Evolutionary conservation across 2,329 filamentous ascomycete species (phyloP).

Genomic region (Trichoderma gracile): DNA sequence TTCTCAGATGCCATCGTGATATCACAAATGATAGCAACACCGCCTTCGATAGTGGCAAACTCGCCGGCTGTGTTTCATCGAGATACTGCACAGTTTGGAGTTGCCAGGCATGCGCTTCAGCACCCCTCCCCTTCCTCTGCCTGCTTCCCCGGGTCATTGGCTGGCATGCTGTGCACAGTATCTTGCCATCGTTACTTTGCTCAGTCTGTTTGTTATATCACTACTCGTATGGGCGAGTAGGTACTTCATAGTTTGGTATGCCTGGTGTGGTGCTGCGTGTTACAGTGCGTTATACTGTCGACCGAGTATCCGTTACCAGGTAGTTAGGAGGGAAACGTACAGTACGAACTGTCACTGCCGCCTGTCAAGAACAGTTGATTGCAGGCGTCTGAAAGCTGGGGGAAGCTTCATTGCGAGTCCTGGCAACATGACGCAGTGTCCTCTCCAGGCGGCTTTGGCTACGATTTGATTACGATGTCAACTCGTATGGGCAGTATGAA

Average conservation of each 20-base stretch:
- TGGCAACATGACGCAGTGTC: neutral
- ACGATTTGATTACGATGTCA: neutral
- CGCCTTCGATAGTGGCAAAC: constrained; percentile 16
- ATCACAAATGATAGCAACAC: constrained; percentile 26
- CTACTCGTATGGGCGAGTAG: too few species aligned
- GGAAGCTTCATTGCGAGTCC: constrained; percentile 1
- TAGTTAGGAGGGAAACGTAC: constrained; percentile 3
- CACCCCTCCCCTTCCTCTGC: neutral
- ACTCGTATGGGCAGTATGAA: too few species aligned
- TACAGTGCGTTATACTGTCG: neutral
- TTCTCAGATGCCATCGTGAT: constrained; percentile 10
- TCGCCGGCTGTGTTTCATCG: constrained; percentile 14
- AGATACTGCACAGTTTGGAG: neutral
- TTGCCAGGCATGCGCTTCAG: neutral
- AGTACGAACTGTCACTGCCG: constrained; percentile 1
- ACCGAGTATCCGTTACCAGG: neutral
- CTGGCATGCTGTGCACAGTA: neutral
- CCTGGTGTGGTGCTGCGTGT: too few species aligned
- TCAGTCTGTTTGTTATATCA: neutral
- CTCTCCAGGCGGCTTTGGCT: neutral
- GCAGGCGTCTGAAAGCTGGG: neutral
- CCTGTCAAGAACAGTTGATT: neutral
- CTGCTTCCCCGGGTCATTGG: neutral
- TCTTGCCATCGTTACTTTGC: neutral
- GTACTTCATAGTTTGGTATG: too few species aligned